A percentile compares a stretch with the other conserved stretches of the same genome.
Evolutionary conservation across 805 yeast species (phyloP).

Genomic region (Candida namnaoensis): DNA sequence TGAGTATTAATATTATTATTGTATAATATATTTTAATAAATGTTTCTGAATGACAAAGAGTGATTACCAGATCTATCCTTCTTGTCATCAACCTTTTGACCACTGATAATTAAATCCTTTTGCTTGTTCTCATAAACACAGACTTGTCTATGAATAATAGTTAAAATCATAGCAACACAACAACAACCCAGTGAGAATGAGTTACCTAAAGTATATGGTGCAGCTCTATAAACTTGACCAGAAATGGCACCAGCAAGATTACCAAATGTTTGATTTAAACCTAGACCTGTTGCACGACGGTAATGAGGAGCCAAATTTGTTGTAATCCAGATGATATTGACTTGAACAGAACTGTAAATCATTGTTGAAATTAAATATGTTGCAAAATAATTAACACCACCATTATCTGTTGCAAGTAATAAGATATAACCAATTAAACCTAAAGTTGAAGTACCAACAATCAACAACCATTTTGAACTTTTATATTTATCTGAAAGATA

Average conservation of each 20-base stretch:
- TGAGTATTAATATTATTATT: too few species aligned
- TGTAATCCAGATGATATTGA: slow-evolving; percentile 34
- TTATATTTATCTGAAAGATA: slow-evolving; percentile 19
- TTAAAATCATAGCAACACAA: slow-evolving; percentile 13
- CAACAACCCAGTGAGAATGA: slow-evolving; percentile 29
- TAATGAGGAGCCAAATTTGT: slow-evolving; percentile 32
- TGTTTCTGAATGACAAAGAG: slow-evolving; percentile 16
- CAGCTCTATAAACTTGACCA: slow-evolving; percentile 30
- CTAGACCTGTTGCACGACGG: slow-evolving; percentile 33
- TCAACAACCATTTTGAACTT: slow-evolving; percentile 23
- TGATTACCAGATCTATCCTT: slow-evolving; percentile 16
- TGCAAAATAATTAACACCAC: slow-evolving; percentile 28
- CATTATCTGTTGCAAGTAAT: slow-evolving; percentile 18
- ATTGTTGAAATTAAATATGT: slow-evolving; percentile 26
- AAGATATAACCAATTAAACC: slow-evolving; percentile 26
- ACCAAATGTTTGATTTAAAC: slow-evolving; percentile 33
- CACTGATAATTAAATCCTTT: slow-evolving; percentile 11
- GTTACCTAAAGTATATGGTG: slow-evolving; percentile 32
- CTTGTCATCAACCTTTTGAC: slow-evolving; percentile 12
- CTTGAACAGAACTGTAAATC: slow-evolving; percentile 27
- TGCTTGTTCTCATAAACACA: slow-evolving; percentile 7
- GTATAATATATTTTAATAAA: not conserved
- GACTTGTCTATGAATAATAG: slow-evolving; percentile 10
- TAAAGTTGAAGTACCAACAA: slow-evolving; percentile 16
- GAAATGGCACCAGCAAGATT: slow-evolving; percentile 36